These are phyloP conservation scores for Funneliformis caledonium DNA, from an alignment of 371 early-diverging fungal species.

Conservation along the genomic window DNA sequence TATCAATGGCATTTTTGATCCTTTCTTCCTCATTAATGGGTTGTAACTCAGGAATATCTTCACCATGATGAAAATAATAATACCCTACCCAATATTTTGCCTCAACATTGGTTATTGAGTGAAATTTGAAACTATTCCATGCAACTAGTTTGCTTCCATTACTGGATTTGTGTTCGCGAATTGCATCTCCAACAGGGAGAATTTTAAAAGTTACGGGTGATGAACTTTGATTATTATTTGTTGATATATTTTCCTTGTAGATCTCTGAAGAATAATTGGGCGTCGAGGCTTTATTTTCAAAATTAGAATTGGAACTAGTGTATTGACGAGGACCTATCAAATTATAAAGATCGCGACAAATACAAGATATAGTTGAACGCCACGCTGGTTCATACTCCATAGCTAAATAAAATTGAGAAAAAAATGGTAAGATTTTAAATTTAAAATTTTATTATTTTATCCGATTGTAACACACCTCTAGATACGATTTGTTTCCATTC, in stretches of 20 bases:
- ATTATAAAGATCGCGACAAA: background rate
- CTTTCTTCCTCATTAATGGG: background rate
- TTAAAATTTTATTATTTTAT: background rate
- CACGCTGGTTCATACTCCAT: background rate
- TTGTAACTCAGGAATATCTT: background rate
- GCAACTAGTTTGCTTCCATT: background rate
- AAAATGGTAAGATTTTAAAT: background rate
- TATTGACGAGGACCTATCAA: background rate
- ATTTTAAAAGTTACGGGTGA: too few species aligned
- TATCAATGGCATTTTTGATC: background rate
- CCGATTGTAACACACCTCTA: slow-evolving; percentile 1
- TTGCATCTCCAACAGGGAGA: too few species aligned
- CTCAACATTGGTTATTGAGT: background rate
- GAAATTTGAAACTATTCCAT: background rate
- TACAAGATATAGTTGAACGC: background rate
- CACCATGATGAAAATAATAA: slow-evolving; percentile 1
- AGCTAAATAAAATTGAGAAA: slow-evolving; percentile 12
- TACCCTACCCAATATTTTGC: slow-evolving; percentile 35
- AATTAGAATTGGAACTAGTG: too few species aligned
- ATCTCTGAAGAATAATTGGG: too few species aligned
- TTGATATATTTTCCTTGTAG: too few species aligned
- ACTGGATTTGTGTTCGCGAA: background rate
- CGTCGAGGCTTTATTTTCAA: too few species aligned
- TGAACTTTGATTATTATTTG: too few species aligned
- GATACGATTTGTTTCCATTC: background rate